Evolutionary conservation across 1,139 yeast species (phyloP), one percentile per base, ranked within the genome.

Genomic region (Geotrichum carabidarum): DNA sequence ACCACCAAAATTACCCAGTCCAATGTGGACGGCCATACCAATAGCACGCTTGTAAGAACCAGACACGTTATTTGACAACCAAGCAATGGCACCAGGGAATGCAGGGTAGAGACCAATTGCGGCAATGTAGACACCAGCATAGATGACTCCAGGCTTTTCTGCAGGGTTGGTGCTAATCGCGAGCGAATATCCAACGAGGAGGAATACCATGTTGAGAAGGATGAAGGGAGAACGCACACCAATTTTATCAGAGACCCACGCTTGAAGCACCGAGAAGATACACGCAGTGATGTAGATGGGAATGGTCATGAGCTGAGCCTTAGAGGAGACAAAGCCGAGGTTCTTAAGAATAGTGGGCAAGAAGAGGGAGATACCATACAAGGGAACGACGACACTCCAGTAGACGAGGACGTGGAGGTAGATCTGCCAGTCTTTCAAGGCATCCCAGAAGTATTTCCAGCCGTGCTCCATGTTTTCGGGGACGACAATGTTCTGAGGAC

Each of bases 1-100:
- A 31, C 76, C 77, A n/a, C 74, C 73, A 48, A 74, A 65, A 51
- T 71, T 70, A 8, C 77, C 78, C 37, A 73, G 54, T 2, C 76
- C 75, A 48, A 74, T 71, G 51, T 73, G 76, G 46, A 71, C 62
- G 5, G 75, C 77, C 68, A 71, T 70, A 2, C 72, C 75, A 44
- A 73, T 67, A 1, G 75, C 75, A 49, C 77, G 66, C 57, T 72
- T 74, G 59, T 65, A 66, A 4, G 66, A 65, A 12, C 72, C 73
- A 2, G 74, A 64, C 44, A 74, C 61, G 54, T 75, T 74, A 55
- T 68, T 72, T 1, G 74, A 65, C 41, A 66, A 62, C 78, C 78
- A 74, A 5, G 74, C 64, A 40, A 74, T 65, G 30, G 66, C 62
- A 14, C 69, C 65, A 6, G 77, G 76, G 57, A 71, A 69, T 1